These are phyloP conservation scores for Gnetum montanum DNA, from an alignment of 75 land plant genomes.

Conservation along the genomic window DNA sequence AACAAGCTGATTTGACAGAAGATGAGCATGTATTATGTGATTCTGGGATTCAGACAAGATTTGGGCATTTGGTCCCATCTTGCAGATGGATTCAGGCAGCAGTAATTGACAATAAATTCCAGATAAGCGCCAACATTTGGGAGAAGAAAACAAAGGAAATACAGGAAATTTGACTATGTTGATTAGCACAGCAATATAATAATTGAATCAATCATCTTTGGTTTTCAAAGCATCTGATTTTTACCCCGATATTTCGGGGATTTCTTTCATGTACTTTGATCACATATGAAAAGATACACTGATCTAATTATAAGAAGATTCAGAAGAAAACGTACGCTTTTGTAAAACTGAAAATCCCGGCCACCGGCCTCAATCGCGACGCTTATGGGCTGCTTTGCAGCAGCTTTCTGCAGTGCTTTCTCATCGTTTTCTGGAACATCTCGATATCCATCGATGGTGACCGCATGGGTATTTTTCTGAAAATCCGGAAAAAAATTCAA, in stretches of 20 bases:
- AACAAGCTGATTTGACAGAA: neutral
- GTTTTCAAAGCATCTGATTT: no score
- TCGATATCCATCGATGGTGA: conserved; percentile 14
- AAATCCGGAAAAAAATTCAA: neutral
- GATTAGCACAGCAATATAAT: no score
- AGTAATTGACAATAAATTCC: no score
- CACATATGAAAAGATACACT: neutral
- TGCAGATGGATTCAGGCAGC: no score
- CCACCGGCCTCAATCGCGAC: conserved; percentile 28
- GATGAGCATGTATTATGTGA: neutral
- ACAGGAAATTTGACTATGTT: no score
- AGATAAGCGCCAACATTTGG: no score
- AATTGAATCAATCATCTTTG: no score
- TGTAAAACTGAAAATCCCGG: conserved; percentile 23
- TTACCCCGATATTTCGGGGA: no score
- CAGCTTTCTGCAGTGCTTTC: conserved; percentile 23
- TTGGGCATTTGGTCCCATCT: no score
- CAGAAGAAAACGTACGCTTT: conserved; percentile 5
- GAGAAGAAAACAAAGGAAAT: no score
- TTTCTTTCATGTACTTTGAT: no score
- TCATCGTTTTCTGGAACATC: conserved; percentile 26
- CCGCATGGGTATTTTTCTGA: conserved; percentile 14
- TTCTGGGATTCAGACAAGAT: neutral
- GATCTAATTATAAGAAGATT: no score
- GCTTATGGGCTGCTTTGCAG: conserved; percentile 24